Base-by-base conservation (phyloP, 2,329 filamentous ascomycete species). In the Cercospora nicotianae region DNA sequence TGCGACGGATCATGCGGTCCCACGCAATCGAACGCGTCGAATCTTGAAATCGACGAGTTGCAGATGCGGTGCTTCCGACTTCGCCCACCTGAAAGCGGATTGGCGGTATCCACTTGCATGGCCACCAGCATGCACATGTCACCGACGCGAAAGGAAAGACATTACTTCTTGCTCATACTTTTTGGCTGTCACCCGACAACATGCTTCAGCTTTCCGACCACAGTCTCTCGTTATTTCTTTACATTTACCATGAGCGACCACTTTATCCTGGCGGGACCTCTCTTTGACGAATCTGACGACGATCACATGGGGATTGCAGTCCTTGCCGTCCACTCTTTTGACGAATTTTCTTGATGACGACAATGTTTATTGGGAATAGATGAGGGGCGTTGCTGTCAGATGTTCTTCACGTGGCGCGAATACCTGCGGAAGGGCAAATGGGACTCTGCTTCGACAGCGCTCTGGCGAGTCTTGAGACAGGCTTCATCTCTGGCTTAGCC, bases 321-420 rank as follows among this genome's bases (percentile, higher is more conserved):
- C 58, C 63, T 58, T 60, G 74, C 74, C 73, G 74, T 75, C 71
- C 74, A 67, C 72, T 76, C 74, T 39, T 75, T 75, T 67, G 58
- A 70, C 60, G 66, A 72, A 65, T 57, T 59, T 64, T 69, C 18
- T 70, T 66, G 64, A 70, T 64, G 68, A 68, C n/a, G 62, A 67
- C 36, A 51, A 69, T 65, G 67, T 62, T 65, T 67, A 28, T 30
- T 62, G 59, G 33, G 33, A 48, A 42, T 61, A 61, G 59, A 61
- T 45, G 59, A 18, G 20, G 33, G 59, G 59, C 59, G 59, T 45
- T 61, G 36, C 20, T 16, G 10, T 51, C 45, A 23, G 18, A 51
- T 23, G 45, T 23, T 23, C 45, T 51, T 51, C 45, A 51, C 45
- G 26, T 51, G 45, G 45, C 45, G 45, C 18, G 45, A 6, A 51